Conservation (phyloP, 805 yeast genomes). For the Jamesozyma jinghongensis region DNA sequence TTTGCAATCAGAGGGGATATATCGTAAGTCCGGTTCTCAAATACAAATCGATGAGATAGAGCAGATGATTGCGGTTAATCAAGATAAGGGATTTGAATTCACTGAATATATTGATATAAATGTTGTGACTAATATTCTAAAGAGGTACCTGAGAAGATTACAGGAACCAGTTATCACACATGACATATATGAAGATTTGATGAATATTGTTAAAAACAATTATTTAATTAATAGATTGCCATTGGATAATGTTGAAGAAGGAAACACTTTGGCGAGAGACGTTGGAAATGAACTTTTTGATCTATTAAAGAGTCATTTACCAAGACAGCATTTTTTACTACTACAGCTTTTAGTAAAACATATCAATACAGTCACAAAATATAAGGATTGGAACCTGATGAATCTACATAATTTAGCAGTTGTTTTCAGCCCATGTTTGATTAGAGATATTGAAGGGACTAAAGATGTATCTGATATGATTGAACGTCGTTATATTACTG, state of each 20-base stretch:
- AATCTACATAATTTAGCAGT: conserved; percentile 72
- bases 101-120: conserved; percentile 55
- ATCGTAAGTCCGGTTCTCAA: conserved; percentile 79
- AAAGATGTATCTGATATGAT: conserved; percentile 82
- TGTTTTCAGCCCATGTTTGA: conserved; percentile 90
- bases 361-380: conserved; percentile 47
- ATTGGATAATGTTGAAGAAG: conserved; percentile 9
- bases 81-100: conserved; percentile 23
- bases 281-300: neutral
- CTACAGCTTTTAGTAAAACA: conserved; percentile 54
- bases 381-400: conserved; percentile 64
- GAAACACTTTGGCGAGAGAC: neutral
- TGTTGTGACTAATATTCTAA: conserved; percentile 79
- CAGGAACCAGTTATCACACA: conserved; percentile 80
- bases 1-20: conserved; percentile 72
- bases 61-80: conserved; percentile 8
- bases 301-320: conserved; percentile 34
- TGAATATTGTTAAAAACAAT: conserved; percentile 40
- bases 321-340: conserved; percentile 56
- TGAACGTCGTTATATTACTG: conserved; percentile 67
- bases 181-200: conserved; percentile 55
- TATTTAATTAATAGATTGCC: conserved; percentile 18
- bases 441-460: conserved; percentile 69
- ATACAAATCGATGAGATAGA: conserved; percentile 35
- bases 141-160: conserved; percentile 74